Evolutionary conservation across 2,329 filamentous ascomycete genomes (phyloP).

Genomic region (Alternaria brassicicola): DNA sequence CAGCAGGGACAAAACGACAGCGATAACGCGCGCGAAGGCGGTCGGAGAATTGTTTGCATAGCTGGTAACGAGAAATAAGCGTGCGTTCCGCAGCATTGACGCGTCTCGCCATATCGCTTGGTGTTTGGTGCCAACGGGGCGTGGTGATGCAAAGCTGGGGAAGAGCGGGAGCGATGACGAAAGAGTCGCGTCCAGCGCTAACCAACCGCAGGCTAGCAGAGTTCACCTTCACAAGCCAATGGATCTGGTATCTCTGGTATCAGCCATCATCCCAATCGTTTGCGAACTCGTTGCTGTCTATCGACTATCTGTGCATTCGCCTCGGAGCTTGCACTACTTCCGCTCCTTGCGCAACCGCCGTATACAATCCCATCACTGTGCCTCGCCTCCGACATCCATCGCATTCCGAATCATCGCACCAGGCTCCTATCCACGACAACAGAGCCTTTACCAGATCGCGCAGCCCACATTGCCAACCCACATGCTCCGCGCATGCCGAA

Average conservation of each 20-base stretch:
- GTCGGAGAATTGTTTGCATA: not conserved
- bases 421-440: conserved; percentile 34
- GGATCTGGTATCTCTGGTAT: conserved; percentile 4
- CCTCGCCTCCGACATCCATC: conserved; percentile 12
- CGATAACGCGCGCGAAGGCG: not conserved
- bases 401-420: conserved; percentile 22
- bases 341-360: not conserved
- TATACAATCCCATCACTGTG: conserved; percentile 3
- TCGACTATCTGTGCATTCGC: conserved; percentile 4
- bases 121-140: not conserved
- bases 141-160: conserved; percentile 13
- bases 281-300: conserved; percentile 10
- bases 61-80: not conserved
- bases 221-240: conserved; percentile 36
- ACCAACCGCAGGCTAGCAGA: conserved; percentile 18
- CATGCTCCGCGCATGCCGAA: conserved; percentile 36
- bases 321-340: not conserved
- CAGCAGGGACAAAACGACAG: not conserved
- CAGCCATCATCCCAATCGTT: conserved; percentile 15
- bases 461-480: conserved; percentile 29
- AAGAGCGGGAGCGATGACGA: conserved; percentile 27
- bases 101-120: not conserved
- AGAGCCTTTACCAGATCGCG: conserved; percentile 25
- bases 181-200: conserved; percentile 25
- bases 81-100: not conserved